A percentile compares a stretch with the other conserved stretches of the same genome.
Conservation (phyloP, 495 filamentous ascomycete species). For the Talaromyces ruber region DNA sequence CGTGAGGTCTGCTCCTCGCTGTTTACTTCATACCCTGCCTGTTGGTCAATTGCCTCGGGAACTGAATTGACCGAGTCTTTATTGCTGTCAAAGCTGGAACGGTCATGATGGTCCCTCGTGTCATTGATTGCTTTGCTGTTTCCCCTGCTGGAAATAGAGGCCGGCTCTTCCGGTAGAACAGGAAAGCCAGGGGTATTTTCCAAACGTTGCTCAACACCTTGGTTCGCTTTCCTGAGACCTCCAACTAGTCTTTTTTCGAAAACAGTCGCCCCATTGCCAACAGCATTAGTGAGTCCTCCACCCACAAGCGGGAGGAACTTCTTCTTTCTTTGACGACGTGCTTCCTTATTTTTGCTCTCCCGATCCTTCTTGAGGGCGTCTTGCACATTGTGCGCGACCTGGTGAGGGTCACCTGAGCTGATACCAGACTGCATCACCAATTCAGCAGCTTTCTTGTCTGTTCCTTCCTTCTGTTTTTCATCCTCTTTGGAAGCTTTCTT, state of each 20-base stretch:
- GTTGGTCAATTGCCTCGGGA: neutral
- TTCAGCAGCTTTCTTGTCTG: conserved; percentile 48
- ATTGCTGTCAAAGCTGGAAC: neutral
- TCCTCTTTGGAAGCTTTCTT: conserved; percentile 46
- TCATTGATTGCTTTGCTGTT: conserved; percentile 4
- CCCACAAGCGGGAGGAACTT: conserved; percentile 28
- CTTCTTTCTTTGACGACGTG: conserved; percentile 5
- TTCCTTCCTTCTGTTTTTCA: conserved; percentile 24
- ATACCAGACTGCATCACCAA: conserved; percentile 63
- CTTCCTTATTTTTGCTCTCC: conserved; percentile 14
- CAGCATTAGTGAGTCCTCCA: conserved; percentile 19
- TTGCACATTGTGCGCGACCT: conserved; percentile 62
- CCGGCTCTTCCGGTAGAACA: conserved; percentile 8
- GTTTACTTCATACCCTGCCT: neutral
- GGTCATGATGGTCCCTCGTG: neutral
- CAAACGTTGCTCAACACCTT: conserved; percentile 35
- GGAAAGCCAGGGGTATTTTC: conserved; percentile 47
- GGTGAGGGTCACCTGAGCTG: conserved; percentile 76
- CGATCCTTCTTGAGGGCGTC: conserved; percentile 50
- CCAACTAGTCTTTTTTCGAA: conserved; percentile 47
- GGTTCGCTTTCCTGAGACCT: conserved; percentile 37
- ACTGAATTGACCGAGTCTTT: neutral
- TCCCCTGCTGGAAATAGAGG: conserved; percentile 3
- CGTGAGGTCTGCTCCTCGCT: neutral
- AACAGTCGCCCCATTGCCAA: conserved; percentile 56